These are phyloP conservation scores for Fomitopsis pulvina DNA, from an alignment of 768 basidiomycete genomes.

Conservation along the genomic window DNA sequence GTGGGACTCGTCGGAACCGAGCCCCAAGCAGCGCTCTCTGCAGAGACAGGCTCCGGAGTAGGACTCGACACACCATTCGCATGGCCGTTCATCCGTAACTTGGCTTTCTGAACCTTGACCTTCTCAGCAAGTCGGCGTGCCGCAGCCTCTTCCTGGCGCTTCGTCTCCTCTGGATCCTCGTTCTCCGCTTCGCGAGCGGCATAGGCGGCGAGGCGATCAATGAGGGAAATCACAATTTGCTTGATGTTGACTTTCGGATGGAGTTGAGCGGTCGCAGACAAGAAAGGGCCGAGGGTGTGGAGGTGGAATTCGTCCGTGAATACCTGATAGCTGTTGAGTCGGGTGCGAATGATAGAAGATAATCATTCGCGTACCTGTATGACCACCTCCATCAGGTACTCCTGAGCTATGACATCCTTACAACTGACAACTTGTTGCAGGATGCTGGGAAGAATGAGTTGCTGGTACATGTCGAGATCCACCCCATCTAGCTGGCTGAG, in stretches of 20 bases:
- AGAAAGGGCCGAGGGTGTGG: slow-evolving; percentile 91
- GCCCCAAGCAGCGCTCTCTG: slow-evolving; percentile 19
- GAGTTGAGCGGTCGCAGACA: slow-evolving; percentile 90
- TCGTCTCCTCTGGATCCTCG: slow-evolving; percentile 93
- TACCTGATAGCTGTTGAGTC: slow-evolving; percentile 45
- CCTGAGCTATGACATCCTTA: slow-evolving; percentile 98
- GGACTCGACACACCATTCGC: slow-evolving; percentile 9
- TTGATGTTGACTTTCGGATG: slow-evolving; percentile 99
- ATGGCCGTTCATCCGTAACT: slow-evolving; percentile 44
- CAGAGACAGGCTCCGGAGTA: slow-evolving; percentile 12
- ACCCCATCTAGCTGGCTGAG: slow-evolving; percentile 95
- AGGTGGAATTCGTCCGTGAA: slow-evolving; percentile 99
- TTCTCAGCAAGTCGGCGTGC: slow-evolving; percentile 82
- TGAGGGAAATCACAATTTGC: slow-evolving; percentile 94
- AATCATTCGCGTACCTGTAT: slow-evolving; percentile 64
- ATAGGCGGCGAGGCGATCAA: slow-evolving; percentile 92
- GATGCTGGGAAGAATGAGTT: slow-evolving; percentile 82
- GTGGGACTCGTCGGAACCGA: slow-evolving; percentile 24
- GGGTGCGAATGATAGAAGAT: background rate
- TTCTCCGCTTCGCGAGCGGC: slow-evolving; percentile 96
- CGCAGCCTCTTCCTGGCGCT: slow-evolving; percentile 89
- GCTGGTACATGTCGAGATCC: slow-evolving; percentile 87
- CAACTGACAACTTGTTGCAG: slow-evolving; percentile 97
- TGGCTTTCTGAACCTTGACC: slow-evolving; percentile 68
- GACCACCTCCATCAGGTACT: slow-evolving; percentile 99